Conservation (phyloP, 2,329 filamentous ascomycete species). For the Diaporthe citri region DNA sequence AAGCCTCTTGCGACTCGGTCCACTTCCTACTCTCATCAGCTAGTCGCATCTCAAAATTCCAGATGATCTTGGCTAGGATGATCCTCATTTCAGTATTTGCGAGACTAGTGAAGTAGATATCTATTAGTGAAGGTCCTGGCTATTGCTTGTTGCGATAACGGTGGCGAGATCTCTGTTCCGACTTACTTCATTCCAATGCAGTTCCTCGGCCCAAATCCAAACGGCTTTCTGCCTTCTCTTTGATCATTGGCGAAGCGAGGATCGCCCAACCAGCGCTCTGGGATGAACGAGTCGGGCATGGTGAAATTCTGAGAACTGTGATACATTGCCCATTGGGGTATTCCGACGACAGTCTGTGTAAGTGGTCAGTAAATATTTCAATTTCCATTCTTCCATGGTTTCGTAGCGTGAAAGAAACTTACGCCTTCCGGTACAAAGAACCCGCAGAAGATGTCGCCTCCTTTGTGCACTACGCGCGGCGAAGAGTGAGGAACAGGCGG, state of each 20-base stretch:
- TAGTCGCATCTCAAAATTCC: background rate
- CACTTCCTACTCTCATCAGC: background rate
- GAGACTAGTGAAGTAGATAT: background rate
- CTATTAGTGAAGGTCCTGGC: background rate
- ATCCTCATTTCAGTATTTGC: background rate
- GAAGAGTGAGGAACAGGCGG: background rate
- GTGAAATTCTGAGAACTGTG: background rate
- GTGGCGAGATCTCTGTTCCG: background rate
- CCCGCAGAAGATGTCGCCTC: background rate
- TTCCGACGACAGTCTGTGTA: background rate
- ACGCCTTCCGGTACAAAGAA: background rate
- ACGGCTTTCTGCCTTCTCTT: background rate
- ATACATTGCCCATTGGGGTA: background rate
- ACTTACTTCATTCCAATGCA: constrained; percentile 1
- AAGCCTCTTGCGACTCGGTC: background rate
- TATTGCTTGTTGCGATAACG: background rate
- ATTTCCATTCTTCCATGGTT: too few species aligned
- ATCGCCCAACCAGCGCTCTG: background rate
- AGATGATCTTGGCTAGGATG: background rate
- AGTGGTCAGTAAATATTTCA: too few species aligned
- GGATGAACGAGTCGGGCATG: background rate
- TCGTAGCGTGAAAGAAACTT: background rate
- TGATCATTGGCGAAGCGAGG: background rate
- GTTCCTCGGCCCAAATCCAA: background rate
- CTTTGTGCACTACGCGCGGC: background rate